Conservation (phyloP, 2,329 filamentous ascomycete species). For the Hypoxylon sp. region DNA sequence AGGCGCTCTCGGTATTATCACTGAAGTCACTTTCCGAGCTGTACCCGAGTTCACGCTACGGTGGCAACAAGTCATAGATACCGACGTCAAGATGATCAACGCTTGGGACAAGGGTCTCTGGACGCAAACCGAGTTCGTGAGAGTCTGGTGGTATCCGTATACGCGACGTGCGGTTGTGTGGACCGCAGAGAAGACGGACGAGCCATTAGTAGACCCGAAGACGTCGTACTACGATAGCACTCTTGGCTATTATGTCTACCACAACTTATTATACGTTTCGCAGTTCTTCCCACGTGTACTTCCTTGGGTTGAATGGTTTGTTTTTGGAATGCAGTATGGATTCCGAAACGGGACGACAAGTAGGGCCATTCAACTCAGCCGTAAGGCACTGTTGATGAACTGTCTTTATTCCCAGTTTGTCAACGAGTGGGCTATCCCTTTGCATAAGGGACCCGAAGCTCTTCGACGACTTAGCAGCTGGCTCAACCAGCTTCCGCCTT, state of each 20-base stretch:
- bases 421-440: constrained; percentile 95
- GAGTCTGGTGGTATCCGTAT: constrained; percentile 98
- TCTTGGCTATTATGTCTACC: constrained; percentile 89
- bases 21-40: constrained; percentile 85
- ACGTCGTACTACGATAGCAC: constrained; percentile 81
- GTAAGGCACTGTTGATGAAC: constrained; percentile 89
- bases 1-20: constrained; percentile 89
- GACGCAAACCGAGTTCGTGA: constrained; percentile 85
- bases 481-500: constrained; percentile 71
- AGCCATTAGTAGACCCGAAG: constrained; percentile 65
- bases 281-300: constrained; percentile 81
- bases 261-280: constrained; percentile 84
- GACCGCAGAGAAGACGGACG: constrained; percentile 81
- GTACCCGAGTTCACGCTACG: constrained; percentile 82
- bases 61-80: constrained; percentile 83
- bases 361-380: constrained; percentile 80
- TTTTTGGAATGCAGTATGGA: constrained; percentile 97
- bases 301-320: constrained; percentile 93
- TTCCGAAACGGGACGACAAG: constrained; percentile 76
- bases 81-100: constrained; percentile 72
- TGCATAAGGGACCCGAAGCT: constrained; percentile 86
- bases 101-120: constrained; percentile 80
- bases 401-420: constrained; percentile 98
- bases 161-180: constrained; percentile 87
- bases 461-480: constrained; percentile 84